Evolutionary conservation across 768 basidiomycete genomes (phyloP).

Genomic region (Boletus tomentosulus): DNA sequence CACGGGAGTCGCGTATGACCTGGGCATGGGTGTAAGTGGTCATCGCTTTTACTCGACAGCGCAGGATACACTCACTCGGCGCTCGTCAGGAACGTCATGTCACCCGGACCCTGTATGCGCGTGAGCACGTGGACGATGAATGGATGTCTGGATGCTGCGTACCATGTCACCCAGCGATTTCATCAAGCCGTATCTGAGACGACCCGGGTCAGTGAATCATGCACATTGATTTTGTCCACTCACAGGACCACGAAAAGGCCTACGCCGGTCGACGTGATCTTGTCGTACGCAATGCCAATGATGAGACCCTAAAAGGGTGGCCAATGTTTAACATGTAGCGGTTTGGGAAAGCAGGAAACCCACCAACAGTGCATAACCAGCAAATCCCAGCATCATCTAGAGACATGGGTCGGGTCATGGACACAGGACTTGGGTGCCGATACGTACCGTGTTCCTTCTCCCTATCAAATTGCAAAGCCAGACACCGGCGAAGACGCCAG

Average conservation of each 20-base stretch:
- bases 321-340: background rate
- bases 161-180: conserved; percentile 66
- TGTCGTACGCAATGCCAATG: conserved; percentile 58
- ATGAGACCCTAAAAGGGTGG: conserved; percentile 37
- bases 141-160: conserved; percentile 5
- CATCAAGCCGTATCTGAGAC: conserved; percentile 62
- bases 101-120: conserved; percentile 47
- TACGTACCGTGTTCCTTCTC: conserved; percentile 49
- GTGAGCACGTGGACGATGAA: conserved; percentile 1
- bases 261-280: conserved; percentile 50
- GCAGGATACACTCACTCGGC: conserved; percentile 46
- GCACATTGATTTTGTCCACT: conserved; percentile 15
- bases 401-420: conserved; percentile 1
- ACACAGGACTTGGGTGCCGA: background rate
- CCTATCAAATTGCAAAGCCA: conserved; percentile 50
- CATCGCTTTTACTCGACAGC: background rate
- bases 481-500: conserved; percentile 52
- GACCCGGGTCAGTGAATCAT: background rate
- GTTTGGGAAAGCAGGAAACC: conserved; percentile 4
- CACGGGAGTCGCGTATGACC: conserved; percentile 61
- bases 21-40: conserved; percentile 16
- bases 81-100: conserved; percentile 63
- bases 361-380: conserved; percentile 62
- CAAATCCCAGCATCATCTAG: conserved; percentile 65
- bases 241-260: conserved; percentile 67